Conservation (phyloP, 2,329 filamentous ascomycete genomes). For the Apiospora koreana region DNA sequence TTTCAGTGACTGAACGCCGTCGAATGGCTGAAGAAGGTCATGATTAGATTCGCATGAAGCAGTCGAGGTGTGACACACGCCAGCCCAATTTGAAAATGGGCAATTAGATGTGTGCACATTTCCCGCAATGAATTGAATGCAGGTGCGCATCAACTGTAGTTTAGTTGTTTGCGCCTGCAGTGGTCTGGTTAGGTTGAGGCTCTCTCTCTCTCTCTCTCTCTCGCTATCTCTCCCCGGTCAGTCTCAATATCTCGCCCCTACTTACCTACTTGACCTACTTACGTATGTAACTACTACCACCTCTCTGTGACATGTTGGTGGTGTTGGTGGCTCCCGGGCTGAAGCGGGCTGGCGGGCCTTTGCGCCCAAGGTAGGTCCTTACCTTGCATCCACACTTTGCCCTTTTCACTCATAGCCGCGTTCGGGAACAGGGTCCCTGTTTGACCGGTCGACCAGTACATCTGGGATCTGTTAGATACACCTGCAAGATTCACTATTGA, state of each 20-base stretch:
- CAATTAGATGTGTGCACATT: background rate
- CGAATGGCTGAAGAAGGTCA: background rate
- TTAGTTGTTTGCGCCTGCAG: background rate
- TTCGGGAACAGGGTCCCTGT: background rate
- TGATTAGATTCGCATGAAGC: background rate
- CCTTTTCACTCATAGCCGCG: conserved; percentile 6
- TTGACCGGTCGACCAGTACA: background rate
- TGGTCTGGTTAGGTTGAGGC: background rate
- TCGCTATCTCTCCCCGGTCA: background rate
- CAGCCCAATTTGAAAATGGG: background rate
- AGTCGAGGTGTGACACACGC: background rate
- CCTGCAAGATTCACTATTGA: background rate
- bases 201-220: background rate
- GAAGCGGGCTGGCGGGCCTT: conserved; percentile 5
- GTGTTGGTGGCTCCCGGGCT: background rate
- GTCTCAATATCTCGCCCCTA: background rate
- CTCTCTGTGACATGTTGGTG: background rate
- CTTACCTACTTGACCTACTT: no score
- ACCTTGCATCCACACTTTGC: conserved; percentile 3
- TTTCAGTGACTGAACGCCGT: background rate
- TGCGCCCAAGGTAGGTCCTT: background rate
- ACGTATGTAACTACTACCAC: no score
- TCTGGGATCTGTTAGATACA: background rate
- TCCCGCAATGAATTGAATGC: background rate
- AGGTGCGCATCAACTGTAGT: background rate